Evolutionary conservation across 805 yeast genomes (phyloP), one percentile per base, ranked within the genome.

Genomic region (Phaffomyces thermotolerans): DNA sequence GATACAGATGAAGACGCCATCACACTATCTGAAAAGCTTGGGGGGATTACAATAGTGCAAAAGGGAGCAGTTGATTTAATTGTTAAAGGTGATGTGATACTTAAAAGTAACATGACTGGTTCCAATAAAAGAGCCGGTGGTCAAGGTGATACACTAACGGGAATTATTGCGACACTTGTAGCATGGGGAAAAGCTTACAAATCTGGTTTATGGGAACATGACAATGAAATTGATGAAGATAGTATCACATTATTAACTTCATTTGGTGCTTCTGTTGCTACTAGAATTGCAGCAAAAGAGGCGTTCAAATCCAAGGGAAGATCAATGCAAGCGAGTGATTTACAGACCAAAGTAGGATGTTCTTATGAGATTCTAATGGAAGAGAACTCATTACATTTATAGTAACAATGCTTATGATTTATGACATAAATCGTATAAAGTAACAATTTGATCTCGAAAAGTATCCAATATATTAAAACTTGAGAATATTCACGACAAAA

Each of bases 101-200:
- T 85, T 7, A 53, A 64, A 4, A 74, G 72, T 48, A 70, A 69
- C 31, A 56, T 67, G 29, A 54, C 60, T 14, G 97, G 98, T 1
- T 81, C 93, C 7, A 63, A 66, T 40, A 83, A 86, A 56, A 71
- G 99, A 42, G 95, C 86, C 8, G 96, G 97, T 12, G 99, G 99
- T 0, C 98, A 93, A 65, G 99, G 99, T 23, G 99, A 93, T 55
- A 84, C 96, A 0, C 62, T 93, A 34, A 77, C 91, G 1, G 99
- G 99, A 0, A 68, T 86, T 22, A 64, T 89, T n/a, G 89, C 90
- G 1, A 82, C 95, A 0, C 69, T 91, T 54, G 56, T 85, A 30
- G 85, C 87, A 6, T 91, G 95, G 95, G 78, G 84, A 6, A 58
- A 73, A 22, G 81, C 83, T 12, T 83, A 85, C 57, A 73, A 76